Base-by-base conservation (phyloP, 164 flowering plant genomes). In the Liriodendron chinense region DNA sequence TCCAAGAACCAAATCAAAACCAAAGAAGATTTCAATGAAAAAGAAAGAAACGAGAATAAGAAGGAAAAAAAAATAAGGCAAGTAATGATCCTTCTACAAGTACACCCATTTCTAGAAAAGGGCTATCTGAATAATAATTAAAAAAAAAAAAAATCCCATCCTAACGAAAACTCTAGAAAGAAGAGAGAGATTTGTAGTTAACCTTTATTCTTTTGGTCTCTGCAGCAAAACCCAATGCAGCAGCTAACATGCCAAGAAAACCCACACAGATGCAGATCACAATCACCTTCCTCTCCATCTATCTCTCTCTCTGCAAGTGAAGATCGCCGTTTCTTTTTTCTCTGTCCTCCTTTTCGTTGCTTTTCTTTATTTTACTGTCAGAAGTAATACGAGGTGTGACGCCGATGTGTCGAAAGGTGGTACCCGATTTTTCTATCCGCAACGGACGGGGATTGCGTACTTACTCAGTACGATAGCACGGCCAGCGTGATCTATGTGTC, bases 201-300 rank as follows among this genome's bases (percentile, higher is more conserved):
- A 93, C 98, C 92, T 91, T 94, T 71, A 91, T 87, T 80, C 89
- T 84, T 23, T 84, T 89, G 47, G 86, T 95, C 74, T 94, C 97
- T 22, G 98, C 98, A 83, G 83, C 94, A 81, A 94, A 92, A 68
- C 91, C 97, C 71, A 89, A 77, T 74, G 84, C 88, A 77, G 95
- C 87, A 66, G 94, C 82, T n/a, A 92, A 59, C 1, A 89, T 14
- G 72, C 98, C 97, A 70, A 93, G 80, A 59, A 93, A 84, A 9
- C 92, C 94, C 79, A 87, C 91, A 25, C 79, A 78, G 59, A 79
- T 4, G 80, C 95, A 90, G 34, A 92, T 75, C 74, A 83, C 65
- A 22, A 89, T 2, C 34, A 71, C 83, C 79, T 78, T 89, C 69
- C 78, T 84, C 88, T 91, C 94, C 94, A 93, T 91, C 78, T 71